phyloP scores from a whole-genome alignment of 495 filamentous ascomycete species.

The Penicillium daleae region DNA sequence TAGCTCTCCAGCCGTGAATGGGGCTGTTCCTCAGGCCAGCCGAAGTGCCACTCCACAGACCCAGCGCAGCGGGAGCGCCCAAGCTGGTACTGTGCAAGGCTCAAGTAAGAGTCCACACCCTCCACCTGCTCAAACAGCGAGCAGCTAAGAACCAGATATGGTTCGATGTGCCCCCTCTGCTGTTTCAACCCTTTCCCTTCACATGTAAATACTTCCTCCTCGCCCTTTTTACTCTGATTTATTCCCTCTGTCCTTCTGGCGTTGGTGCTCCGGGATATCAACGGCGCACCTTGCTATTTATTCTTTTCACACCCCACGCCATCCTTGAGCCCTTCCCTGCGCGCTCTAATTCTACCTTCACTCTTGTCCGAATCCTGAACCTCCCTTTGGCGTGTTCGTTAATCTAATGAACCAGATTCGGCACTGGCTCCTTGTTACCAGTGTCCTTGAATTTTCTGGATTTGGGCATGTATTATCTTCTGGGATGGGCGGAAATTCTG shows the following conservation, averaged over 20 bases:
- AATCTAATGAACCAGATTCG: constrained; percentile 26
- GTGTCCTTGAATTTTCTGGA: constrained; percentile 20
- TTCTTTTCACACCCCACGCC: constrained; percentile 17
- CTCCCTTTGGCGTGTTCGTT: constrained; percentile 21
- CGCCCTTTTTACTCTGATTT: constrained; percentile 28
- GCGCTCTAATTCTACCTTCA: constrained; percentile 16
- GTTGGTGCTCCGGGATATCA: constrained; percentile 25
- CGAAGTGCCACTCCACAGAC: constrained; percentile 55
- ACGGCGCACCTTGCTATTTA: constrained; percentile 25
- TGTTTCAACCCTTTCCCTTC: constrained; percentile 25
- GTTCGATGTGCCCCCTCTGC: background rate
- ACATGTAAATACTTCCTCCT: constrained; percentile 45
- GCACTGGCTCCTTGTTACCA: constrained; percentile 31
- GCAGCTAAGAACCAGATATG: constrained; percentile 29
- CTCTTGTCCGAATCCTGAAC: constrained; percentile 14
- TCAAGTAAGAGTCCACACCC: constrained; percentile 51
- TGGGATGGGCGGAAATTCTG: constrained; percentile 37
- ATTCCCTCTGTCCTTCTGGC: constrained; percentile 18
- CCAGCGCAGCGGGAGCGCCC: constrained; percentile 51
- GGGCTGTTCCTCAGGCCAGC: constrained; percentile 43
- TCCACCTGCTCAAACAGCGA: constrained; percentile 47
- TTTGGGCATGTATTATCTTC: constrained; percentile 45
- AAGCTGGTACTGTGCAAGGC: constrained; percentile 41
- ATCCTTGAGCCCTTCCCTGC: constrained; percentile 15
- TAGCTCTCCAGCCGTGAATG: constrained; percentile 48